A percentile compares a stretch with the other conserved stretches of the same genome.
Conservation (phyloP, 345 rosid genomes). For the Corymbia maculata region DNA sequence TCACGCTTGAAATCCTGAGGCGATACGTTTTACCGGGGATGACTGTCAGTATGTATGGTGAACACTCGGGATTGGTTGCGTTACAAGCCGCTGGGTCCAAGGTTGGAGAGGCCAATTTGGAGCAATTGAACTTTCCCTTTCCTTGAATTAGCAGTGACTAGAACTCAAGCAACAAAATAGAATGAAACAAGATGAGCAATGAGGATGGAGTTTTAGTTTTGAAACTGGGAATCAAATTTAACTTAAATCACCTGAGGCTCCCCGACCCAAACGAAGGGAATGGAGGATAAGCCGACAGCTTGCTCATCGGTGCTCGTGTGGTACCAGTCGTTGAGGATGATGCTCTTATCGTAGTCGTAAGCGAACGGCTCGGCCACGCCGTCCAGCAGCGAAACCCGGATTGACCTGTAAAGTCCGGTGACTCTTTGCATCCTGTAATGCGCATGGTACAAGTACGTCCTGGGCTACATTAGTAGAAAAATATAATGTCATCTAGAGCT, state of each 20-base stretch:
- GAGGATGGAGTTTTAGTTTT: background rate
- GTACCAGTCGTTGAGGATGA: too few species aligned
- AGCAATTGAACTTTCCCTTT: slow-evolving; percentile 57
- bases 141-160: slow-evolving; percentile 79
- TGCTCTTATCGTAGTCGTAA: too few species aligned
- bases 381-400: too few species aligned
- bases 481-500: too few species aligned
- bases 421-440: too few species aligned
- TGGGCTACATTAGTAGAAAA: too few species aligned
- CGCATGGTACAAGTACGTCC: too few species aligned
- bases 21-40: slow-evolving; percentile 62
- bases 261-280: slow-evolving; percentile 56
- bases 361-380: too few species aligned
- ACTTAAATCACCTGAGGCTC: slow-evolving; percentile 57
- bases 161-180: background rate
- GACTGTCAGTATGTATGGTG: slow-evolving; percentile 29
- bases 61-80: slow-evolving; percentile 42
- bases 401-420: too few species aligned
- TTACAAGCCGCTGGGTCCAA: slow-evolving; percentile 25
- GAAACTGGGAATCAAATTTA: background rate
- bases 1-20: slow-evolving; percentile 53
- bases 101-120: slow-evolving; percentile 16
- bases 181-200: background rate
- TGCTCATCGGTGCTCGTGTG: too few species aligned
- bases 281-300: too few species aligned